These are phyloP conservation scores for Galerina sulciceps DNA, from an alignment of 768 basidiomycete genomes.

Conservation along the genomic window DNA sequence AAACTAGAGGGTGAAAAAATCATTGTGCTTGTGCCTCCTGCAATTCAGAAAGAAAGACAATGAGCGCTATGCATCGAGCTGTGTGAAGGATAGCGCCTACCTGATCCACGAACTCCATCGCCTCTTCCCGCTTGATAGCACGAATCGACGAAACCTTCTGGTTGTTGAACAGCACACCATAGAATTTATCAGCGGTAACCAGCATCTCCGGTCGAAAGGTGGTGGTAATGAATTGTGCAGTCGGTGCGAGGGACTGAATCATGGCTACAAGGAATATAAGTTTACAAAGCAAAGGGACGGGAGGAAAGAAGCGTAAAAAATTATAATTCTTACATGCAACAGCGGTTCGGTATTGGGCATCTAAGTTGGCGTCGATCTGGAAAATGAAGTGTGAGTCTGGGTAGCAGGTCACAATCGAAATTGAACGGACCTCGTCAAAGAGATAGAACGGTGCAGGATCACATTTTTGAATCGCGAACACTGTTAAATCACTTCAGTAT, in stretches of 20 bases:
- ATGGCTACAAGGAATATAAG: slow-evolving; percentile 57
- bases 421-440: slow-evolving; percentile 82
- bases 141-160: slow-evolving; percentile 93
- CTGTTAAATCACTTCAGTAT: slow-evolving; percentile 38
- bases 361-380: slow-evolving; percentile 95
- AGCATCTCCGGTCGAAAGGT: slow-evolving; percentile 99
- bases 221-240: slow-evolving; percentile 96
- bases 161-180: slow-evolving; percentile 95
- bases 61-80: neutral
- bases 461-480: slow-evolving; percentile 99
- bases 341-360: slow-evolving; percentile 96
- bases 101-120: slow-evolving; percentile 94
- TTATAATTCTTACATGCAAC: slow-evolving; percentile 75
- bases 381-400: neutral
- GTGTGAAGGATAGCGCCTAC: slow-evolving; percentile 35
- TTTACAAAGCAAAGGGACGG: neutral
- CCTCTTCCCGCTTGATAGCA: slow-evolving; percentile 87
- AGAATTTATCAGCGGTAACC: slow-evolving; percentile 94
- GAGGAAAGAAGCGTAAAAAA: neutral
- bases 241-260: slow-evolving; percentile 88
- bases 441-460: slow-evolving; percentile 99
- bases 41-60: neutral
- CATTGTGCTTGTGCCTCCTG: slow-evolving; percentile 38
- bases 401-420: neutral
- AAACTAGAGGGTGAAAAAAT: slow-evolving; percentile 5